Conservation (phyloP, 2,329 filamentous ascomycete genomes). For the Ophiocordyceps sinensis region DNA sequence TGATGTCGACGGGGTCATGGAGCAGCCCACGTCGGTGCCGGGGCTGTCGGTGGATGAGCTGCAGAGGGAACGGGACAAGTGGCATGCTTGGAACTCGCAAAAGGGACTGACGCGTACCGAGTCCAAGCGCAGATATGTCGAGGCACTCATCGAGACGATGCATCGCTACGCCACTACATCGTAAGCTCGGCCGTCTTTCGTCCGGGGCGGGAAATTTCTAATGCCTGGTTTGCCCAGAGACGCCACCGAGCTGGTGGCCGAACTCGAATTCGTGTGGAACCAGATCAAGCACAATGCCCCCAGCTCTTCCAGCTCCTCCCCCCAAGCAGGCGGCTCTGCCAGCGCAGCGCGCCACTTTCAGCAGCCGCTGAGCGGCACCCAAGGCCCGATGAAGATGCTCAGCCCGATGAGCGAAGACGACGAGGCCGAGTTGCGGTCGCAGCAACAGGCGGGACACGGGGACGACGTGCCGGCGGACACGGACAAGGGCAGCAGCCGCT, state of each 20-base stretch:
- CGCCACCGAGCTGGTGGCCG: slow-evolving; percentile 72
- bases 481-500: slow-evolving; percentile 34
- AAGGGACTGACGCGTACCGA: slow-evolving; percentile 73
- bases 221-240: slow-evolving; percentile 32
- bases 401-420: slow-evolving; percentile 80
- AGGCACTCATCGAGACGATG: slow-evolving; percentile 91
- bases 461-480: slow-evolving; percentile 26
- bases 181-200: slow-evolving; percentile 26
- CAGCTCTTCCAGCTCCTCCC: slow-evolving; percentile 43
- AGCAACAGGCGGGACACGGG: slow-evolving; percentile 30
- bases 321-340: slow-evolving; percentile 25
- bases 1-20: slow-evolving; percentile 88
- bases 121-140: slow-evolving; percentile 87
- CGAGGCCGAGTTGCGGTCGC: slow-evolving; percentile 44
- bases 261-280: slow-evolving; percentile 99
- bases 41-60: slow-evolving; percentile 37
- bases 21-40: slow-evolving; percentile 48
- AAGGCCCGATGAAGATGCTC: slow-evolving; percentile 52
- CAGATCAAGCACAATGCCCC: slow-evolving; percentile 83
- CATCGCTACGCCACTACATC: slow-evolving; percentile 84
- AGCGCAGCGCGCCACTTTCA: slow-evolving; percentile 26
- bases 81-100: slow-evolving; percentile 93
- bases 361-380: slow-evolving; percentile 31
- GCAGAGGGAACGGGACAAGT: slow-evolving; percentile 51
- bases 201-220: background rate